Percentiles rank a stretch among this genome's conserved stretches.
These are phyloP conservation scores for Phragmites australis DNA, from an alignment of 176 grass and related monocot species.

Conservation along the genomic window DNA sequence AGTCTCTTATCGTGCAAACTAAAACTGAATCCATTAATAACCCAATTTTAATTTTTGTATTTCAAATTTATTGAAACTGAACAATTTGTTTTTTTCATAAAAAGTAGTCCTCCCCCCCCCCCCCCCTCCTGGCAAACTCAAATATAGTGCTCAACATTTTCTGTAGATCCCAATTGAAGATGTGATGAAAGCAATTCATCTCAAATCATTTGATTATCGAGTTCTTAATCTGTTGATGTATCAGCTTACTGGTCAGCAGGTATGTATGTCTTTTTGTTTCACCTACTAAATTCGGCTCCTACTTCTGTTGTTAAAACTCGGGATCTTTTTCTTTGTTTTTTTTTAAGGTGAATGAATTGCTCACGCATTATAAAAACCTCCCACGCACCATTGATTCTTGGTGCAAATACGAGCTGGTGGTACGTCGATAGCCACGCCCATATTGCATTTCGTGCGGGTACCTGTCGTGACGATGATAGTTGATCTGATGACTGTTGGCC, in stretches of 20 bases:
- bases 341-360: slow-evolving; percentile 81
- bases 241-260: slow-evolving; percentile 67
- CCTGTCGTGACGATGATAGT: no score
- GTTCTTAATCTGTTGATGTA: slow-evolving; percentile 90
- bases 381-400: no score
- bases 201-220: slow-evolving; percentile 97
- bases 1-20: not conserved
- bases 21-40: not conserved
- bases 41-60: not conserved
- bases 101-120: not conserved
- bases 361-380: no score
- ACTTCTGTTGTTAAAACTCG: slow-evolving; percentile 6
- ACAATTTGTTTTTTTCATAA: not conserved
- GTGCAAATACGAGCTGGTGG: no score
- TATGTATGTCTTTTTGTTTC: slow-evolving; percentile 35
- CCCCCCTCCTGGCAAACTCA: not conserved
- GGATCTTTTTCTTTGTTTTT: slow-evolving; percentile 28
- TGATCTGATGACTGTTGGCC: no score
- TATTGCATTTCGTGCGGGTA: no score
- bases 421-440: no score
- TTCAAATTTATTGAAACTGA: not conserved
- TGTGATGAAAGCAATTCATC: slow-evolving; percentile 76
- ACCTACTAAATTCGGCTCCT: not conserved
- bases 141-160: slow-evolving; percentile 35
- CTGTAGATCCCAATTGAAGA: slow-evolving; percentile 78